A percentile compares a stretch with the other conserved stretches of the same genome.
phyloP scores from a whole-genome alignment of 75 land plant species.

The Isoetes taiwanensis region DNA sequence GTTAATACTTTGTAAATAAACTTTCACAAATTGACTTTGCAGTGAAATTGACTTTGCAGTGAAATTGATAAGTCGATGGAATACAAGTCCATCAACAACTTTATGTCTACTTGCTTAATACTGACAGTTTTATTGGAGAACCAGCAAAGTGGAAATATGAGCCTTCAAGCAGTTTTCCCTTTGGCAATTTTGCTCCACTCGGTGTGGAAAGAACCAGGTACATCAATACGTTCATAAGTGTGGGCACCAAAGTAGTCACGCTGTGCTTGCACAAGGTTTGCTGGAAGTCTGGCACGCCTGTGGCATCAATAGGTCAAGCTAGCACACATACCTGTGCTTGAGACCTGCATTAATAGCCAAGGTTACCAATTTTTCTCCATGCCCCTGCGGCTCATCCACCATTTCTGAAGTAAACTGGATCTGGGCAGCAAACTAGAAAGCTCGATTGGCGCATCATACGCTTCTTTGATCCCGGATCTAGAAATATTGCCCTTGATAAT shows the following conservation, averaged over 20 bases:
- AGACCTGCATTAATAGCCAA: slow-evolving; percentile 37
- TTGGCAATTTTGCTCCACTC: slow-evolving; percentile 31
- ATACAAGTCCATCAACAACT: too few species aligned
- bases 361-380: slow-evolving; percentile 44
- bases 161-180: too few species aligned
- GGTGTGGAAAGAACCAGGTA: slow-evolving; percentile 30
- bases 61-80: too few species aligned
- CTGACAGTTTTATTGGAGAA: too few species aligned
- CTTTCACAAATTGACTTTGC: too few species aligned
- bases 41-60: too few species aligned
- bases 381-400: slow-evolving; percentile 43
- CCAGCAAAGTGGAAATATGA: too few species aligned
- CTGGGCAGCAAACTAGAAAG: background rate
- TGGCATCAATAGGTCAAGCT: slow-evolving; percentile 7
- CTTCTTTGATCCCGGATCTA: slow-evolving; percentile 33
- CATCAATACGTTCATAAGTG: slow-evolving; percentile 33
- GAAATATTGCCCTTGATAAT: slow-evolving; percentile 23
- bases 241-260: slow-evolving; percentile 41
- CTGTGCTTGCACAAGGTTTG: slow-evolving; percentile 41
- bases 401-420: slow-evolving; percentile 52
- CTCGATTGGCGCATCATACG: too few species aligned
- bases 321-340: too few species aligned
- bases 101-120: too few species aligned
- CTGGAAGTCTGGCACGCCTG: slow-evolving; percentile 31
- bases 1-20: too few species aligned